These are phyloP conservation scores for Aspergillus uvarum DNA, from an alignment of 2,329 filamentous ascomycete species.

Conservation along the genomic window DNA sequence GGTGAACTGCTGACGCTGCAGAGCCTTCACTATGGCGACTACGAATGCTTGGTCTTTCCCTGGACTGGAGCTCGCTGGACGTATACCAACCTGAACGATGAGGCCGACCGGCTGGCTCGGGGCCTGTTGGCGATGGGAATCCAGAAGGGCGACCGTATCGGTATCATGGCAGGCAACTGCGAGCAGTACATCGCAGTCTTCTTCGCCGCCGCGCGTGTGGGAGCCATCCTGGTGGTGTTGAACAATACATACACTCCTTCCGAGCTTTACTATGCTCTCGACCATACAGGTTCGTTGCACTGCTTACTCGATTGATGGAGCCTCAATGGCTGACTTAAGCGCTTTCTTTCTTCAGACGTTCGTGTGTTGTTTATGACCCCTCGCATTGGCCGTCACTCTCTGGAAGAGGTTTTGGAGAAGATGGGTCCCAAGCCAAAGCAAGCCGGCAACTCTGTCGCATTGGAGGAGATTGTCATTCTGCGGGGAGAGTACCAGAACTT, in stretches of 20 bases:
- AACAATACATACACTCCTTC: conserved; percentile 79
- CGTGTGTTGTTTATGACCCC: conserved; percentile 72
- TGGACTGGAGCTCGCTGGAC: conserved; percentile 77
- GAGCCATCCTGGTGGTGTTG: conserved; percentile 70
- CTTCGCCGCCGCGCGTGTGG: conserved; percentile 67
- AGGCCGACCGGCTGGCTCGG: conserved; percentile 62
- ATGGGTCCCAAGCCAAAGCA: conserved; percentile 43
- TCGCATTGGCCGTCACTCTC: conserved; percentile 65
- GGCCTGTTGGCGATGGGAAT: conserved; percentile 68
- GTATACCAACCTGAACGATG: conserved; percentile 63
- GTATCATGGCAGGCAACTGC: conserved; percentile 68
- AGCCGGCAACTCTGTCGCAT: conserved; percentile 33
- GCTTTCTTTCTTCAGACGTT: conserved; percentile 52
- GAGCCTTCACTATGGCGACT: conserved; percentile 61
- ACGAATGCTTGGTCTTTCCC: conserved; percentile 70
- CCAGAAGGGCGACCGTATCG: conserved; percentile 67
- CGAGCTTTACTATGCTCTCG: conserved; percentile 69
- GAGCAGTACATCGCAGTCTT: conserved; percentile 65
- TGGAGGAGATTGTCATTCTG: conserved; percentile 61
- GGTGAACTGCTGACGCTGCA: conserved; percentile 72
- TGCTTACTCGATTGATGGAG: not conserved
- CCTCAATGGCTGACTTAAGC: not conserved
- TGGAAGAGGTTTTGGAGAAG: conserved; percentile 58
- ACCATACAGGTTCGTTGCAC: conserved; percentile 61
- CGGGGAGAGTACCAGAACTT: conserved; percentile 56